A percentile compares a stretch with the other conserved stretches of the same genome.
phyloP scores from a whole-genome alignment of 768 basidiomycete species.

The Amanita subjunquillea region DNA sequence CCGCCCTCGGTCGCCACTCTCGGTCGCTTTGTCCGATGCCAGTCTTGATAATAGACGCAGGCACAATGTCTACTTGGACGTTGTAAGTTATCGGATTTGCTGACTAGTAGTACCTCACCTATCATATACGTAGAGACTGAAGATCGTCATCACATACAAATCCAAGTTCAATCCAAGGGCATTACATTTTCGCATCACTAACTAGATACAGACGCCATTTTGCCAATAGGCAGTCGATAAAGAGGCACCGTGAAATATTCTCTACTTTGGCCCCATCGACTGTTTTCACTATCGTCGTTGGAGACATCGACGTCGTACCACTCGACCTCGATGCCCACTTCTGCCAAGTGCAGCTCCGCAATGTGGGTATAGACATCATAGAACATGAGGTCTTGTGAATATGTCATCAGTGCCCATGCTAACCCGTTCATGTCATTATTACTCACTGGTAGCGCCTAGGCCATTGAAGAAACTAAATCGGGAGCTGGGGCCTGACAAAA shows the following conservation, averaged over 20 bases:
- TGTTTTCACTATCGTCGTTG: constrained; percentile 29
- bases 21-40: constrained; percentile 72
- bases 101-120: constrained; percentile 33
- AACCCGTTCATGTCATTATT: not conserved
- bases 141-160: constrained; percentile 52
- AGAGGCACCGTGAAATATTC: constrained; percentile 71
- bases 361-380: constrained; percentile 88
- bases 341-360: constrained; percentile 76
- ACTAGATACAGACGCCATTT: constrained; percentile 11
- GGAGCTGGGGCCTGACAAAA: constrained; percentile 67
- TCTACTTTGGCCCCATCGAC: constrained; percentile 68
- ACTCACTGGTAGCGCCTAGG: constrained; percentile 85
- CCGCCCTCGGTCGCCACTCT: constrained; percentile 65
- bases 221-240: constrained; percentile 58
- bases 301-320: constrained; percentile 78
- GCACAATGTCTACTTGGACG: constrained; percentile 61
- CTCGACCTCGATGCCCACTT: constrained; percentile 63
- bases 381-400: constrained; percentile 62
- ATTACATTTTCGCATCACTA: no score
- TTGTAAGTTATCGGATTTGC: not conserved
- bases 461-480: constrained; percentile 96
- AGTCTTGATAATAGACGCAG: constrained; percentile 93
- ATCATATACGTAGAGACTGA: constrained; percentile 91
- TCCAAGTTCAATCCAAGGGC: no score
- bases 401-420: not conserved